These are phyloP conservation scores for Coemansia sp. DNA, from an alignment of 192 early-diverging fungal genomes.

Conservation along the genomic window DNA sequence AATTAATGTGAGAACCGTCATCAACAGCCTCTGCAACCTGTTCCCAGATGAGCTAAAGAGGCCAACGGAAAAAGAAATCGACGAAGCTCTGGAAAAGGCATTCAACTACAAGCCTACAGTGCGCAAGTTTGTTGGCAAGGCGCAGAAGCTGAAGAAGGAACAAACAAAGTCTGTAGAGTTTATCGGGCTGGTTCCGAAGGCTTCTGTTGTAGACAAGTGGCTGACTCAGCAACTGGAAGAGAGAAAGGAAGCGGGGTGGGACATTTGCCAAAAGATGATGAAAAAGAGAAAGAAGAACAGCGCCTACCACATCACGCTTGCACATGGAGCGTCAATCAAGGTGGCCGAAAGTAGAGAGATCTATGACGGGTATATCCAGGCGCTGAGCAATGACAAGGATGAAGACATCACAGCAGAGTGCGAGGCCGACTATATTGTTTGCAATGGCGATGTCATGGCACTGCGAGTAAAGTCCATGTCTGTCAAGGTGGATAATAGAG, in stretches of 20 bases:
- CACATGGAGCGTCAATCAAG: constrained; percentile 39
- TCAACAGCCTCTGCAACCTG: constrained; percentile 53
- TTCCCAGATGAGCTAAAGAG: constrained; percentile 33
- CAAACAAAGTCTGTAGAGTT: constrained; percentile 14
- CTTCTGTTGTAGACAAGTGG: constrained; percentile 19
- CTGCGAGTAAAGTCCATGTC: constrained; percentile 33
- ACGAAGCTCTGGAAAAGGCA: constrained; percentile 57
- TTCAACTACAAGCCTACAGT: constrained; percentile 46
- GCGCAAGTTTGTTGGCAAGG: constrained; percentile 28
- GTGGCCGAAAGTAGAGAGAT: constrained; percentile 28
- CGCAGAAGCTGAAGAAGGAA: constrained; percentile 9
- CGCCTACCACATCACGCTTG: constrained; percentile 58
- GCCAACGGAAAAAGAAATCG: constrained; percentile 55
- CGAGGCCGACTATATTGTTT: constrained; percentile 58
- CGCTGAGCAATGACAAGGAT: background rate
- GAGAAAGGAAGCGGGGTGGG: constrained; percentile 16
- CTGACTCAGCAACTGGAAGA: constrained; percentile 19
- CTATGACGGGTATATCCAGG: constrained; percentile 26
- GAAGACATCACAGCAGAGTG: constrained; percentile 19
- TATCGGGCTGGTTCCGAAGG: constrained; percentile 29
- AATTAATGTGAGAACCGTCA: constrained; percentile 48
- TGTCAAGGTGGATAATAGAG: background rate
- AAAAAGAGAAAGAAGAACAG: constrained; percentile 1
- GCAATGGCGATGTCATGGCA: constrained; percentile 48
- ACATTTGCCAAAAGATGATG: constrained; percentile 21